Conservation (phyloP, 495 filamentous ascomycete species). For the Penicillium coprophilum region DNA sequence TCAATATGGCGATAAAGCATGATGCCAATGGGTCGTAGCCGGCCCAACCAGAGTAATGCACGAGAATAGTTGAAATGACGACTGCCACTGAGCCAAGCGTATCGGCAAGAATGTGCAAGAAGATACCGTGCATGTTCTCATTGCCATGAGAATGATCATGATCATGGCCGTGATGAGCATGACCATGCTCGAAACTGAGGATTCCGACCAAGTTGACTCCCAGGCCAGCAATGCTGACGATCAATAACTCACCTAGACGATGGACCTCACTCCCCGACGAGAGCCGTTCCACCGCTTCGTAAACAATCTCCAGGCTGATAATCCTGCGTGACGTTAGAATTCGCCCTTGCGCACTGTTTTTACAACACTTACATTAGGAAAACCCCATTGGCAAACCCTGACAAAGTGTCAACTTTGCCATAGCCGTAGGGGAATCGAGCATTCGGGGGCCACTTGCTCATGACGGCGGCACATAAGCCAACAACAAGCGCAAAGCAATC, state of each 20-base stretch:
- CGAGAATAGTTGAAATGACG: slow-evolving; percentile 85
- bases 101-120: slow-evolving; percentile 92
- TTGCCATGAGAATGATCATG: slow-evolving; percentile 75
- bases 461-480: slow-evolving; percentile 90
- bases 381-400: slow-evolving; percentile 94
- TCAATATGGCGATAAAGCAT: slow-evolving; percentile 88
- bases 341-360: background rate
- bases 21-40: slow-evolving; percentile 97
- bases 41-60: slow-evolving; percentile 81
- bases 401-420: slow-evolving; percentile 94
- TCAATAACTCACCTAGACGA: slow-evolving; percentile 79
- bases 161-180: slow-evolving; percentile 55
- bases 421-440: slow-evolving; percentile 89
- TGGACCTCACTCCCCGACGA: slow-evolving; percentile 78
- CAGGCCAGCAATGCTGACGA: slow-evolving; percentile 82
- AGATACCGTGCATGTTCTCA: slow-evolving; percentile 99
- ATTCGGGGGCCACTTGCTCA: slow-evolving; percentile 95
- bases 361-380: slow-evolving; percentile 76
- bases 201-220: slow-evolving; percentile 91
- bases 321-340: slow-evolving; percentile 57
- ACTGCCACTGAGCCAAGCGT: slow-evolving; percentile 93
- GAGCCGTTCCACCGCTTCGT: slow-evolving; percentile 87
- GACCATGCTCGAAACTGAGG: slow-evolving; percentile 75
- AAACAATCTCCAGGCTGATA: slow-evolving; percentile 94
- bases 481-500: slow-evolving; percentile 92